These are phyloP conservation scores for Macadamia integrifolia DNA, from an alignment of 164 flowering plant genomes.

Conservation along the genomic window DNA sequence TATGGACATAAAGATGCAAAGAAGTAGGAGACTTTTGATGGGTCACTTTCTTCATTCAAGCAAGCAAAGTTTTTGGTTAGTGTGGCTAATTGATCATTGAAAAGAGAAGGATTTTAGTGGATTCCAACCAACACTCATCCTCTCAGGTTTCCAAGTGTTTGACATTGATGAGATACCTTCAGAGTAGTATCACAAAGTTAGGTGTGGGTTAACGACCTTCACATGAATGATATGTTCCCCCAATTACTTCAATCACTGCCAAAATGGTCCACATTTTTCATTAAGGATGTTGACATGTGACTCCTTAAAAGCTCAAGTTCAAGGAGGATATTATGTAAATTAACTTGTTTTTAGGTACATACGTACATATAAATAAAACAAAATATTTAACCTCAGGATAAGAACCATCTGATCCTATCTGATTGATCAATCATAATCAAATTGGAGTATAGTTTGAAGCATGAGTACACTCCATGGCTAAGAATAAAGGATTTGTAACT, in stretches of 20 bases:
- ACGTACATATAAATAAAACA: no score
- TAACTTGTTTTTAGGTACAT: no score
- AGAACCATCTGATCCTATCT: not conserved
- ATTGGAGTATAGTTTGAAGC: no score
- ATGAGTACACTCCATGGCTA: no score
- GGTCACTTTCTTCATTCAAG: not conserved
- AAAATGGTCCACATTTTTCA: not conserved
- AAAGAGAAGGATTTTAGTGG: not conserved
- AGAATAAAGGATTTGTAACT: no score
- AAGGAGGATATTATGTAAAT: not conserved
- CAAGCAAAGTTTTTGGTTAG: not conserved
- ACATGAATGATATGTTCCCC: not conserved
- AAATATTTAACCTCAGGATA: no score
- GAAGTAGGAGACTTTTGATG: not conserved
- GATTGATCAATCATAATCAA: not conserved
- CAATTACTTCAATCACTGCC: not conserved
- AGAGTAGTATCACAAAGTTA: not conserved
- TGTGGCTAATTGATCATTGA: not conserved
- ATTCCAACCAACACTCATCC: not conserved
- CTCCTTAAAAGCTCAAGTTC: not conserved
- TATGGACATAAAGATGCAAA: no score
- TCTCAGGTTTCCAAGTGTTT: not conserved
- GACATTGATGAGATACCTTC: not conserved
- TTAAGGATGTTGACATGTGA: not conserved
- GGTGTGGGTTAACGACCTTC: not conserved